Evolutionary conservation across 495 filamentous ascomycete genomes (phyloP), one percentile per base, ranked within the genome.

Genomic region (Sordaria brevicollis): DNA sequence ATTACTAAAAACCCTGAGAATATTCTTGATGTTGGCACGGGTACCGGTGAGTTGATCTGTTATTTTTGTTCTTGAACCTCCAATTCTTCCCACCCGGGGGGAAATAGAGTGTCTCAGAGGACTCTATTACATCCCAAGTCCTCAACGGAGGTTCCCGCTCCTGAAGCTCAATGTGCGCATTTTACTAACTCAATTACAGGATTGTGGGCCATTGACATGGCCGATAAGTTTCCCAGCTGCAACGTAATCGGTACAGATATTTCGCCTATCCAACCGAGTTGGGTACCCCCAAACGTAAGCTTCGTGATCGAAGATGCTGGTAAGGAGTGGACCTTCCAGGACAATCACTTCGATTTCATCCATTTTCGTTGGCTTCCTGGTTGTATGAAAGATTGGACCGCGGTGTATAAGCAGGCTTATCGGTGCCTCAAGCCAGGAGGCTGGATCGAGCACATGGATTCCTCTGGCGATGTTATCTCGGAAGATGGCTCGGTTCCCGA

Each of bases 181-280:
- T 67, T 49, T 71, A 57, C 37, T 71, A 25, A 75, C 43, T 73
- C 21, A 1, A 66, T 31, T 73, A 77, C 19, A 49, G 41, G 41
- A 49, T 49, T 49, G 19, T 49, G 41, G 41, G n/a, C 41, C 3
- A 49, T 70, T 70, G 76, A 70, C 73, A 70, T 75, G 41, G 72
- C 71, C 65, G 86, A 90, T 71, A 71, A 80, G 4, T 84, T 81
- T 74, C 86, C 85, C 0, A 21, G 72, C 21, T 78, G 83, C 17
- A 80, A 84, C 19, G 81, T 90, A 33, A 74, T 87, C 41, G 89
- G 89, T 17, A 87, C 87, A 13, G 89, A 91, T 73, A 80, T 91
- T 38, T 87, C 84, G 19, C 81, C 84, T 0, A 87, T 87, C 67
- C 85, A 88, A 69, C 82, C 83, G 0, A 69, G 73, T 37, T 79